Evolutionary conservation across 2,329 filamentous ascomycete species (phyloP).

Genomic region (Diaporthe capsici): DNA sequence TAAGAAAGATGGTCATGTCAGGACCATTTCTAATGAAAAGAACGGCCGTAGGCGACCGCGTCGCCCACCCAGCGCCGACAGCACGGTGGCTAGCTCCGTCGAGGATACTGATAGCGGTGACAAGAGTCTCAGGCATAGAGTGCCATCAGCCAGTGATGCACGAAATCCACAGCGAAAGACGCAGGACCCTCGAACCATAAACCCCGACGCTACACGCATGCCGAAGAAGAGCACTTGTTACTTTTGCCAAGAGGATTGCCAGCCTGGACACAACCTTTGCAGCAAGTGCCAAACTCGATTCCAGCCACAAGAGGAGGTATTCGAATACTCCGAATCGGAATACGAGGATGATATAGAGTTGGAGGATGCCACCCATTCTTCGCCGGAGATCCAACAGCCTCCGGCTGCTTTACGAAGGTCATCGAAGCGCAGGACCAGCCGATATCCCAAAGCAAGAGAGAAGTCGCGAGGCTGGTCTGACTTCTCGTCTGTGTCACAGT

Average conservation of each 20-base stretch:
- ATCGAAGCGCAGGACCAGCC: not conserved
- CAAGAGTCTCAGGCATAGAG: not conserved
- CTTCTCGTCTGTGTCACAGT: constrained; percentile 1
- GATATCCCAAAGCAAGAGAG: not conserved
- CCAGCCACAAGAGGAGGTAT: constrained; percentile 2
- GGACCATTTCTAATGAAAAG: not conserved
- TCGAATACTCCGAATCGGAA: constrained; percentile 26
- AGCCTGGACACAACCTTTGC: constrained; percentile 22
- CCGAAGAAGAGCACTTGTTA: not conserved
- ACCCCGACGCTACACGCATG: not conserved
- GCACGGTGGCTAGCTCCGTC: not conserved
- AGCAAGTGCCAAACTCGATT: constrained; percentile 8
- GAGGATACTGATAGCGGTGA: not conserved
- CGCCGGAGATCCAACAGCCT: not conserved
- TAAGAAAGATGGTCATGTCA: not conserved
- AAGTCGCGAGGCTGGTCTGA: constrained; percentile 28
- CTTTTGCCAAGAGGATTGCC: constrained; percentile 22
- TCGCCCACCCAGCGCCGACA: not conserved
- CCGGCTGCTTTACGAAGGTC: not conserved
- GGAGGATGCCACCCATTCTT: not conserved
- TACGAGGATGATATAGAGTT: constrained; percentile 27
- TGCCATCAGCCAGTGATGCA: not conserved
- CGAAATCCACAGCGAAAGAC: too few relatives aligned
- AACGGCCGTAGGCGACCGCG: not conserved
- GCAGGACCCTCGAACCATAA: not conserved